These are phyloP conservation scores for Hygrocybe coccinea DNA, from an alignment of 768 basidiomycete genomes.

Conservation along the genomic window DNA sequence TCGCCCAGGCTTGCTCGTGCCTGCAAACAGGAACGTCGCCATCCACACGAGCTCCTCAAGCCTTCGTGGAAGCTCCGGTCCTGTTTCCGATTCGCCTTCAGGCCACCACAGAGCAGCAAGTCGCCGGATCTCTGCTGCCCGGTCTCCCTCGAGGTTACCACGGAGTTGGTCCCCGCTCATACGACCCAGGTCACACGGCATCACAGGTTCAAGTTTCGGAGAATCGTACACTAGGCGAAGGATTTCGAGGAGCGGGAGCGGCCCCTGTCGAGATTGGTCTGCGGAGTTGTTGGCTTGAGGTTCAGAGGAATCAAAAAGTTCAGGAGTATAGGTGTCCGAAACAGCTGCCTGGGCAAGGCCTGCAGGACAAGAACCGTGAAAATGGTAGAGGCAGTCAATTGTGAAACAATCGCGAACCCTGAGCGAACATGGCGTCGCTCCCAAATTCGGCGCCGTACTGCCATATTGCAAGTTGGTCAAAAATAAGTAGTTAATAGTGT, in stretches of 20 bases:
- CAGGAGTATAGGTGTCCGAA: constrained; percentile 22
- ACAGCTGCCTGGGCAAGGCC: constrained; percentile 50
- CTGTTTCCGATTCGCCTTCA: constrained; percentile 33
- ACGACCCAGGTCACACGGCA: constrained; percentile 48
- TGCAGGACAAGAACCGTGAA: constrained; percentile 11
- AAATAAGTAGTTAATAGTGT: background rate
- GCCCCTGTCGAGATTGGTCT: constrained; percentile 8
- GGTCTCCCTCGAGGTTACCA: constrained; percentile 33
- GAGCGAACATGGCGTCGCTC: constrained; percentile 44
- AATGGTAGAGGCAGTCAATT: background rate
- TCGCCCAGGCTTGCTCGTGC: constrained; percentile 41
- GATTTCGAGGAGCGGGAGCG: constrained; percentile 45
- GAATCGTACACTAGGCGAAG: constrained; percentile 50
- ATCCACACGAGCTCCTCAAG: constrained; percentile 49
- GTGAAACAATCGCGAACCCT: constrained; percentile 32
- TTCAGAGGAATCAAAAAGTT: constrained; percentile 6
- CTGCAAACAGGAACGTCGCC: constrained; percentile 44
- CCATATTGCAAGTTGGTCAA: background rate
- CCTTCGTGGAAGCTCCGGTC: constrained; percentile 16
- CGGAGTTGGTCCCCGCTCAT: constrained; percentile 34
- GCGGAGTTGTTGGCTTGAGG: background rate
- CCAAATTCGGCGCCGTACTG: constrained; percentile 54
- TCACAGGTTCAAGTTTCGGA: constrained; percentile 41
- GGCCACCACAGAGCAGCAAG: constrained; percentile 41
- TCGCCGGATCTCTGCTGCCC: constrained; percentile 41